These are phyloP conservation scores for Meyerozyma elateridarum DNA, from an alignment of 1,139 yeast species.

Conservation along the genomic window DNA sequence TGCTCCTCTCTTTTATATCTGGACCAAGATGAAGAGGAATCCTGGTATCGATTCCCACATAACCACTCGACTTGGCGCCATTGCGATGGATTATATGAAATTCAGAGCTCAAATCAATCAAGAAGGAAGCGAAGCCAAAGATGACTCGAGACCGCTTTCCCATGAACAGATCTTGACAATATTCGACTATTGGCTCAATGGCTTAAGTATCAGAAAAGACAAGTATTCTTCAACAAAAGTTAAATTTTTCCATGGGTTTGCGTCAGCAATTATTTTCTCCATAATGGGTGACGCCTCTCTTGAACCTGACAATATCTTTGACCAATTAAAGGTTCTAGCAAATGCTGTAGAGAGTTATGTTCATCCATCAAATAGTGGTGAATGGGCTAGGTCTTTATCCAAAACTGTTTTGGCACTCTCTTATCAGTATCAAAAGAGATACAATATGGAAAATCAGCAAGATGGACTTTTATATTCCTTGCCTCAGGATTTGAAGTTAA, in stretches of 20 bases:
- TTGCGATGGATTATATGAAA: slow-evolving; percentile 44
- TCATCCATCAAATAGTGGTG: slow-evolving; percentile 88
- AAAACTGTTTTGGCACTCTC: slow-evolving; percentile 55
- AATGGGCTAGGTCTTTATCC: slow-evolving; percentile 74
- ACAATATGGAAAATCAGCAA: slow-evolving; percentile 40
- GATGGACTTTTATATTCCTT: slow-evolving; percentile 40
- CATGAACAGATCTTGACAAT: slow-evolving; percentile 54
- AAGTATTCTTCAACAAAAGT: slow-evolving; percentile 37
- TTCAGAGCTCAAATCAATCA: slow-evolving; percentile 10
- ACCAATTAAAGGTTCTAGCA: slow-evolving; percentile 48
- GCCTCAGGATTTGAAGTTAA: slow-evolving; percentile 43
- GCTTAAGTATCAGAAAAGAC: slow-evolving; percentile 41
- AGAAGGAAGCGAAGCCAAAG: slow-evolving; percentile 12
- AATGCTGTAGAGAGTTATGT: slow-evolving; percentile 78
- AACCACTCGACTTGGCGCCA: slow-evolving; percentile 60
- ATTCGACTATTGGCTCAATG: slow-evolving; percentile 53
- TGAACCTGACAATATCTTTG: slow-evolving; percentile 45
- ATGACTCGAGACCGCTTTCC: slow-evolving; percentile 32
- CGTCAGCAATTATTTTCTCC: slow-evolving; percentile 62
- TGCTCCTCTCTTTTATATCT: slow-evolving; percentile 66
- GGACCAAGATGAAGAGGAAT: slow-evolving; percentile 60
- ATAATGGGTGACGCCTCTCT: slow-evolving; percentile 47
- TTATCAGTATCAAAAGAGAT: slow-evolving; percentile 56
- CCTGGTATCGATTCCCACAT: slow-evolving; percentile 63
- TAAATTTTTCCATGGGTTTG: slow-evolving; percentile 52